Percentiles rank a stretch among this genome's conserved stretches.
Conservation (phyloP, 352 stramenopile species). For the Blastocystis sp. region DNA sequence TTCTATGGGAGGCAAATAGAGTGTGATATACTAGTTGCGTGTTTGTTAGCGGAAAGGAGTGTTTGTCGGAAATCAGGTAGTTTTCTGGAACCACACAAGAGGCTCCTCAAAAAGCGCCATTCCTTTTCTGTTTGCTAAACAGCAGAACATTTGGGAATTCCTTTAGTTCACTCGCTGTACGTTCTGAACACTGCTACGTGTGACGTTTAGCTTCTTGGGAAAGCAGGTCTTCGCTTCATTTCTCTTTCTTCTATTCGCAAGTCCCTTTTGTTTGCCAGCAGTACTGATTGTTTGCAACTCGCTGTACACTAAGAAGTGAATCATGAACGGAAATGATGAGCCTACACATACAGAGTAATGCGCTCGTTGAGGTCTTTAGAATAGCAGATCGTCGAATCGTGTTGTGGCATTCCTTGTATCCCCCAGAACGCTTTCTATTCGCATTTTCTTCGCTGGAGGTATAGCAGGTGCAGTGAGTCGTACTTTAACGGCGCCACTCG, state of each 20-base stretch:
- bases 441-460: slow-evolving; percentile 74
- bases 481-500: slow-evolving; percentile 76
- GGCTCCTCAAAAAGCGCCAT: not conserved
- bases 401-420: slow-evolving; percentile 47
- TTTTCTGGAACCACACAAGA: too few relatives aligned
- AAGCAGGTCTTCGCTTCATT: not conserved
- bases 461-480: slow-evolving; percentile 75
- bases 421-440: slow-evolving; percentile 35
- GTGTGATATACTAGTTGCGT: slow-evolving; percentile 7
- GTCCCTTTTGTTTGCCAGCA: not conserved
- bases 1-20: not conserved
- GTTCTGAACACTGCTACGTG: not conserved
- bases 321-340: not conserved
- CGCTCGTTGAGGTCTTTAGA: not conserved
- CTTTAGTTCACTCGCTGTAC: not conserved
- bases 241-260: not conserved
- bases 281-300: not conserved
- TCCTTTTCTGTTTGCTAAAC: not conserved
- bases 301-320: not conserved
- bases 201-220: not conserved
- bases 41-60: not conserved
- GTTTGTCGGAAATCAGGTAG: too few relatives aligned
- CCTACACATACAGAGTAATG: not conserved
- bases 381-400: not conserved
- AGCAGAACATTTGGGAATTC: not conserved